Conservation (phyloP, 2,329 filamentous ascomycete genomes). For the Trichoderma sp. region DNA sequence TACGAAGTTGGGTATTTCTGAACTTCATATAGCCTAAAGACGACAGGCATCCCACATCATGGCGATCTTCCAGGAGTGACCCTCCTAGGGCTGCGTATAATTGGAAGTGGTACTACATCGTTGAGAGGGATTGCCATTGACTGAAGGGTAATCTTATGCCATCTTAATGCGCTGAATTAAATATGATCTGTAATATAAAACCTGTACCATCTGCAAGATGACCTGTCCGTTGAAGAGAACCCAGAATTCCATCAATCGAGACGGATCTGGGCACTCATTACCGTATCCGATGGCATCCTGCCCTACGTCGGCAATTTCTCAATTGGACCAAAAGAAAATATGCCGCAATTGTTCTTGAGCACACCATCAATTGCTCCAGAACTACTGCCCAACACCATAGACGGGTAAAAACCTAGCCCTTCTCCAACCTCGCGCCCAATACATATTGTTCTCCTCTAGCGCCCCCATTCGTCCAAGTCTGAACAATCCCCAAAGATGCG, state of each 20-base stretch:
- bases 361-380: neutral
- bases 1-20: neutral
- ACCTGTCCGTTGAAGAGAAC: neutral
- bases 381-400: neutral
- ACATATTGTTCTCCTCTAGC: conserved; percentile 4
- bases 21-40: neutral
- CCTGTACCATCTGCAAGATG: too few species aligned
- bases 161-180: neutral
- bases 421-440: neutral
- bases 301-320: neutral
- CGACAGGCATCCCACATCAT: neutral
- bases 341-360: neutral
- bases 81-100: neutral
- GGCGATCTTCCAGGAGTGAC: neutral
- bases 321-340: neutral
- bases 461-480: neutral
- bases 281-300: neutral
- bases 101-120: neutral
- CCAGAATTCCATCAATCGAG: neutral
- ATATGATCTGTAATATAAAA: neutral
- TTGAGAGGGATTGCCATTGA: neutral
- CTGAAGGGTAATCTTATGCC: neutral
- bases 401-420: neutral
- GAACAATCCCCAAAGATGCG: conserved; percentile 4
- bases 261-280: neutral